Evolutionary conservation across 2,329 filamentous ascomycete species (phyloP).

Genomic region (Sclerotinia subarctica): DNA sequence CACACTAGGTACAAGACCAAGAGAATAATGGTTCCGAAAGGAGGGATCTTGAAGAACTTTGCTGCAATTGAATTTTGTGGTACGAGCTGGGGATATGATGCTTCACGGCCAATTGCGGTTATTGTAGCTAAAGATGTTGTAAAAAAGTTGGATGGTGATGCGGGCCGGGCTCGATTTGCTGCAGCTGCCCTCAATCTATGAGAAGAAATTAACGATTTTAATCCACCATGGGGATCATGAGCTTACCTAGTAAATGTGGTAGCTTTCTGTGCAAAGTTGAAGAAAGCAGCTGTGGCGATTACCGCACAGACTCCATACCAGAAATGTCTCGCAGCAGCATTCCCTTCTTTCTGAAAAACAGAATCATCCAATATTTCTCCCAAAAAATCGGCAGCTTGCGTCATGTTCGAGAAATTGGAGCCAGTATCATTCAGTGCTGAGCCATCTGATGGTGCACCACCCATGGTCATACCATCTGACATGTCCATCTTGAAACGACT

Average conservation of each 20-base stretch:
- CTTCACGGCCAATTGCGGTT: conserved; percentile 39
- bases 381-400: conserved; percentile 40
- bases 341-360: conserved; percentile 39
- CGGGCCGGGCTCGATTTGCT: conserved; percentile 35
- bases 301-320: conserved; percentile 42
- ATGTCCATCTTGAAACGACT: conserved; percentile 25
- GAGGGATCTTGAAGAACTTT: conserved; percentile 32
- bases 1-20: conserved; percentile 41
- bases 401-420: conserved; percentile 41
- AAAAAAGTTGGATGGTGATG: conserved; percentile 36
- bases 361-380: conserved; percentile 40
- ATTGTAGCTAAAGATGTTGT: conserved; percentile 33
- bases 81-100: conserved; percentile 39
- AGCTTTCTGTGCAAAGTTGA: conserved; percentile 34
- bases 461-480: conserved; percentile 28
- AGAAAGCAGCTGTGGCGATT: conserved; percentile 37
- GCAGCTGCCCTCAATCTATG: conserved; percentile 40
- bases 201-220: neutral
- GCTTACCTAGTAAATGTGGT: conserved; percentile 34
- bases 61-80: conserved; percentile 22
- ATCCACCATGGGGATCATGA: neutral
- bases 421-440: conserved; percentile 37
- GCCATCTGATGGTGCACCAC: conserved; percentile 27
- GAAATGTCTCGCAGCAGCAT: conserved; percentile 41
- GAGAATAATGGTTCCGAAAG: conserved; percentile 40